Evolutionary conservation across 2,329 filamentous ascomycete genomes (phyloP).

Genomic region (Ophiocordyceps robertsii): DNA sequence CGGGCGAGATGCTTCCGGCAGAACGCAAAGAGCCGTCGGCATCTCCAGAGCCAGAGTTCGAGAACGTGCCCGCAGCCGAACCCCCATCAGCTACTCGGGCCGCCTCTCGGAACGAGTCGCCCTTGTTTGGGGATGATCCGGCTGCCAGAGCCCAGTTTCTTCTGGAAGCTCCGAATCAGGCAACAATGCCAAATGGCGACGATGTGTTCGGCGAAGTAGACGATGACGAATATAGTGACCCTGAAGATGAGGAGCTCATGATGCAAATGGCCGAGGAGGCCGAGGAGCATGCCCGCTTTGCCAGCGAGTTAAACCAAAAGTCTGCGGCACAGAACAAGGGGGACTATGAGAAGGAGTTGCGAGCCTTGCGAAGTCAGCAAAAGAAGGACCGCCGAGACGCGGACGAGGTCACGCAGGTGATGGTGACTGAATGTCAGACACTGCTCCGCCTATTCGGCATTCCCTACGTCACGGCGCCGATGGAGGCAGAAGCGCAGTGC

Average conservation of each 20-base stretch:
- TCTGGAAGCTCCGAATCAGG: background rate
- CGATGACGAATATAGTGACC: conserved; percentile 65
- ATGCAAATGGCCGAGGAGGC: conserved; percentile 78
- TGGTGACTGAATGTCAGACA: conserved; percentile 91
- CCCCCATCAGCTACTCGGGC: background rate
- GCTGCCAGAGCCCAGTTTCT: background rate
- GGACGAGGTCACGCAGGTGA: conserved; percentile 90
- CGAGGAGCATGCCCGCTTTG: conserved; percentile 88
- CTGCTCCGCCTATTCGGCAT: conserved; percentile 82
- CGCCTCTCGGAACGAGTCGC: background rate
- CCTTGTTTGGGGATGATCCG: conserved; percentile 6
- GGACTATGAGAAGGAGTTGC: conserved; percentile 79
- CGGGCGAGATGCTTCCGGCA: background rate
- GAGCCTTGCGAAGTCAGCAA: conserved; percentile 79
- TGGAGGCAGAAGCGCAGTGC: conserved; percentile 98
- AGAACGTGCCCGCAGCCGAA: conserved; percentile 18
- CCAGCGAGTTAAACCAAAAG: conserved; percentile 71
- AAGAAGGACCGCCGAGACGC: conserved; percentile 93
- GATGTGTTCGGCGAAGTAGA: conserved; percentile 44
- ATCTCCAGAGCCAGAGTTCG: conserved; percentile 22
- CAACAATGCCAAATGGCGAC: conserved; percentile 17
- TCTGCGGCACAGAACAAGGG: conserved; percentile 54
- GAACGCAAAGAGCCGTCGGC: conserved; percentile 11
- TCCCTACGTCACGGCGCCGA: conserved; percentile 92
- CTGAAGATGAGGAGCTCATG: conserved; percentile 83